Percentiles rank a stretch among this genome's conserved stretches.
phyloP scores from a whole-genome alignment of 352 stramenopile species.

The Phytopythium sindhum region DNA sequence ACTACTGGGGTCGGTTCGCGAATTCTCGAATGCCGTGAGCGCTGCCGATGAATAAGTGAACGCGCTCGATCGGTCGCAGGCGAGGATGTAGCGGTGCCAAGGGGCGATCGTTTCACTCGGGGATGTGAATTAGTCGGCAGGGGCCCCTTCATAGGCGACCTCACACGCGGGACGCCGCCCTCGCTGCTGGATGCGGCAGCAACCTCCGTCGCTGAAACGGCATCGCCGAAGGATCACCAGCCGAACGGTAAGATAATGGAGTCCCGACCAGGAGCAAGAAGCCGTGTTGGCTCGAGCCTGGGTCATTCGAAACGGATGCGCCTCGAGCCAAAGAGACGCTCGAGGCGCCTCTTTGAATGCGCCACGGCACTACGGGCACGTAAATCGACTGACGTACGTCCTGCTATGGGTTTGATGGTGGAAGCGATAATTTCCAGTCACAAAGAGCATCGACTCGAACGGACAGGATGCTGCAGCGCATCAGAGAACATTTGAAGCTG shows the following conservation, averaged over 20 bases:
- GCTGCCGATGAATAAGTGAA: not conserved
- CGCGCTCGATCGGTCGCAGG: not conserved
- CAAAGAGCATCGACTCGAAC: too few relatives aligned
- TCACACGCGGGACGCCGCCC: not conserved
- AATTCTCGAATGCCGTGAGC: not conserved
- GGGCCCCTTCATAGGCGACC: conserved; percentile 1
- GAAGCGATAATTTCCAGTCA: too few relatives aligned
- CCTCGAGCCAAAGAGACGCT: not conserved
- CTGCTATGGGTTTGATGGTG: not conserved
- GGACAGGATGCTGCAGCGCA: too few relatives aligned
- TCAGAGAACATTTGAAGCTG: too few relatives aligned
- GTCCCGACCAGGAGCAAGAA: not conserved
- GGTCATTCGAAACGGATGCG: not conserved
- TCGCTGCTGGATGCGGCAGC: not conserved
- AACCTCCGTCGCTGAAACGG: not conserved
- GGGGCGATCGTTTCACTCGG: conserved; percentile 1
- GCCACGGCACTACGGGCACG: too few relatives aligned
- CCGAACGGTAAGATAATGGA: not conserved
- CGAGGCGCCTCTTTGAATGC: not conserved
- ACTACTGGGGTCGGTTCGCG: not conserved
- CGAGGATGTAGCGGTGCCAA: not conserved
- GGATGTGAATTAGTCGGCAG: not conserved
- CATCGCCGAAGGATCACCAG: not conserved
- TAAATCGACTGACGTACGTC: not conserved
- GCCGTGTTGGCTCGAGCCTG: not conserved